Evolutionary conservation across 495 filamentous ascomycete genomes (phyloP).

Genomic region (Trichoderma gamsii): DNA sequence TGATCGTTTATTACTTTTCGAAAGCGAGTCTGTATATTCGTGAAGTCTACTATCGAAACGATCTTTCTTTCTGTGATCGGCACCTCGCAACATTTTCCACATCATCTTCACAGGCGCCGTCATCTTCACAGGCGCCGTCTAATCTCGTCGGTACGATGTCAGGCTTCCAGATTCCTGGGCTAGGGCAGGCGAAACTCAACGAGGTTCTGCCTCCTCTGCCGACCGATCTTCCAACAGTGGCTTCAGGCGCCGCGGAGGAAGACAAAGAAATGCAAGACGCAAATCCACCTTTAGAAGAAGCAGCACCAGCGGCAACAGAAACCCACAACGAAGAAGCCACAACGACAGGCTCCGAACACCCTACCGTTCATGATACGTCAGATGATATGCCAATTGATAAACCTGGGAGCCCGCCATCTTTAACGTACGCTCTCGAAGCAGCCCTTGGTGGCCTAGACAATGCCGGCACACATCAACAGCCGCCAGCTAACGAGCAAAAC

Average conservation of each 20-base stretch:
- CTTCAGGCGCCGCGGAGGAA: constrained; percentile 18
- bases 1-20: no score
- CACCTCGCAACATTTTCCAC: not conserved
- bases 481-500: not conserved
- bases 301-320: not conserved
- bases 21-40: no score
- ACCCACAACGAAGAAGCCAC: not conserved
- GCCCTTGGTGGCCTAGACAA: constrained; percentile 25
- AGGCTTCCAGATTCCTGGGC: constrained; percentile 39
- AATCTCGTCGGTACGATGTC: constrained; percentile 34
- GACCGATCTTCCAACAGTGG: constrained; percentile 22
- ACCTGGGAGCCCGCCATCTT: constrained; percentile 6
- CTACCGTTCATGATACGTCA: not conserved
- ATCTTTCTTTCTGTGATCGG: not conserved
- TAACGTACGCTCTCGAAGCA: constrained; percentile 43
- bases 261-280: constrained; percentile 6
- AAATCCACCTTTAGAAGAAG: not conserved
- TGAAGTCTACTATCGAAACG: no score
- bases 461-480: not conserved
- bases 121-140: not conserved
- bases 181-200: constrained; percentile 28
- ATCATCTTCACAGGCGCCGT: not conserved
- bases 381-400: constrained; percentile 11
- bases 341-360: not conserved
- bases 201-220: constrained; percentile 24